These are phyloP conservation scores for Mentha longifolia DNA, from an alignment of 257 asterid species.

Conservation along the genomic window DNA sequence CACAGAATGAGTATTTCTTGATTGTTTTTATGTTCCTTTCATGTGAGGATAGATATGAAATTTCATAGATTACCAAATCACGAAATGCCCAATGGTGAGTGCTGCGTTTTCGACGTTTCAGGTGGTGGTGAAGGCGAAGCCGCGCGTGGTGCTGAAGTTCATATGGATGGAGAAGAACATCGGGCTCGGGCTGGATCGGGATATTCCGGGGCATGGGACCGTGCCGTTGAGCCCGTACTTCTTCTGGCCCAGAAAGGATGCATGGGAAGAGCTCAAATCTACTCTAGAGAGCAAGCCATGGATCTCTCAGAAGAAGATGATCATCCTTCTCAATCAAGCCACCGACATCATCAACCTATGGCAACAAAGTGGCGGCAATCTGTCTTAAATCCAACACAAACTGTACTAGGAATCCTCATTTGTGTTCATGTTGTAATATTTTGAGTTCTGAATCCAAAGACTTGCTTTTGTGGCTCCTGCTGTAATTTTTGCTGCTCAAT, in stretches of 20 bases:
- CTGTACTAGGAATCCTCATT: not conserved
- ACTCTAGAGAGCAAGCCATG: conserved; percentile 56
- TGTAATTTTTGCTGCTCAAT: conserved; percentile 12
- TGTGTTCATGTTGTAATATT: conserved; percentile 16
- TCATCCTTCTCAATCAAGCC: conserved; percentile 63
- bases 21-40: no score
- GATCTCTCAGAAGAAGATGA: conserved; percentile 64
- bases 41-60: no score
- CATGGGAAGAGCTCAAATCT: conserved; percentile 59
- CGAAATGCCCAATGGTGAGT: no score
- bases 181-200: conserved; percentile 54
- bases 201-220: conserved; percentile 52
- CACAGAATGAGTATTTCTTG: no score
- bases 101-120: conserved; percentile 19
- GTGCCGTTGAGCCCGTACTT: conserved; percentile 55
- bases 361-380: conserved; percentile 67
- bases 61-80: no score
- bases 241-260: conserved; percentile 63
- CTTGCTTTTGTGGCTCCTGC: conserved; percentile 10
- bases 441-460: conserved; percentile 18
- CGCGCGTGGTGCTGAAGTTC: conserved; percentile 54
- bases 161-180: conserved; percentile 73
- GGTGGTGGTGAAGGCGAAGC: conserved; percentile 39
- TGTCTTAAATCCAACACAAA: conserved; percentile 34
- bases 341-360: conserved; percentile 70